phyloP scores from a whole-genome alignment of 352 stramenopile species.

The Pythium oligandrum region DNA sequence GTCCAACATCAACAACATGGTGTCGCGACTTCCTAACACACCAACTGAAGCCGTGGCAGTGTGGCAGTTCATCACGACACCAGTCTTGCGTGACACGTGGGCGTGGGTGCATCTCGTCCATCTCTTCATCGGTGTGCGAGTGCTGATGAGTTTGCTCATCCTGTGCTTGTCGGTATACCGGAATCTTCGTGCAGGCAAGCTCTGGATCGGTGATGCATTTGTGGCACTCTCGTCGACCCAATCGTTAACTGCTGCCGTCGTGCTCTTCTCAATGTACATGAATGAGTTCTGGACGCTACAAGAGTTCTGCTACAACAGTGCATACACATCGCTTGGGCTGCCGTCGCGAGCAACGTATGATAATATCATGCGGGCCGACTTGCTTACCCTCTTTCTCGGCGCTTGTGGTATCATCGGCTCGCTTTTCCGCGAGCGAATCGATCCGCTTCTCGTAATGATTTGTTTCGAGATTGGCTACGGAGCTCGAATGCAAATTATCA shows the following conservation, averaged over 20 bases:
- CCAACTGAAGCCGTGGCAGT: neutral
- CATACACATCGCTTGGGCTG: neutral
- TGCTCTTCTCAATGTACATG: slow-evolving; percentile 13
- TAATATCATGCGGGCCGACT: slow-evolving; percentile 10
- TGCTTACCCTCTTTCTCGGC: slow-evolving; percentile 21
- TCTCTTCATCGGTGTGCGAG: slow-evolving; percentile 12
- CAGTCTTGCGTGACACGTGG: slow-evolving; percentile 15
- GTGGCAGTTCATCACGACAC: slow-evolving; percentile 2
- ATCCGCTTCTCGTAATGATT: slow-evolving; percentile 14
- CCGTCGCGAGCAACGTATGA: slow-evolving; percentile 6
- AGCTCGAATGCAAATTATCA: slow-evolving; percentile 7
- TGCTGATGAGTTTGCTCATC: slow-evolving; percentile 13
- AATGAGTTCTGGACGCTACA: slow-evolving; percentile 15
- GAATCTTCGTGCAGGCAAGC: slow-evolving; percentile 5
- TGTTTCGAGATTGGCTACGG: slow-evolving; percentile 17
- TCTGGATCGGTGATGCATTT: slow-evolving; percentile 19
- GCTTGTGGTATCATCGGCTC: slow-evolving; percentile 11
- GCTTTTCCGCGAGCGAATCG: slow-evolving; percentile 15
- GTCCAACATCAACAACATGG: slow-evolving; percentile 14
- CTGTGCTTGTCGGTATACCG: slow-evolving; percentile 9
- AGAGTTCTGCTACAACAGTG: slow-evolving; percentile 9
- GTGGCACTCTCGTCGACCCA: slow-evolving; percentile 10
- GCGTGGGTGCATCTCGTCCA: slow-evolving; percentile 15
- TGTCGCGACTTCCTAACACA: slow-evolving; percentile 2
- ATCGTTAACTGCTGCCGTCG: neutral